Base-by-base conservation (phyloP, 805 yeast genomes). In the Spathaspora hagerdaliae region DNA sequence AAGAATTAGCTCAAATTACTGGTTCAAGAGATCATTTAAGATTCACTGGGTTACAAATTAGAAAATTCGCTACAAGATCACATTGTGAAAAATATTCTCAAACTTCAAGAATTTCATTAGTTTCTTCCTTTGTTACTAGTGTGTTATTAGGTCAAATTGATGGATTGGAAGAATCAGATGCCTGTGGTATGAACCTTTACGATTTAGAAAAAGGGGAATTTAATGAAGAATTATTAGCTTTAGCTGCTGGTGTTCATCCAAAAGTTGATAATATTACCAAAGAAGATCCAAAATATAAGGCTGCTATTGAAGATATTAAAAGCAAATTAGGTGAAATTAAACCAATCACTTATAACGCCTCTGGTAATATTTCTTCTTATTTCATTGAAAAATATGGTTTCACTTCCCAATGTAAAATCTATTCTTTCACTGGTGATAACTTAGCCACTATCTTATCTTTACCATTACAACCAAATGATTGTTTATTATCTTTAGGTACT, bases 141-240 rank as follows among this genome's bases (percentile, higher is more conserved):
- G 67, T 91, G 10, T 71, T 91, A 29, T 64, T 82, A 36, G 95
- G 95, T 8, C 55, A 71, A 44, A 69, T 86, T 38, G 73, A 84
- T 3, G 74, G 77, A 2, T 68, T 88, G 46, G 97, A 90, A 54
- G 83, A 84, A 55, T 81, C 88, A 11, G 97, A 91, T 64, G 96
- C 87, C 1, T 88, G 97, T 66, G 97, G 97, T 9, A 89, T 89
- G 94, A 91, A 91, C 56, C 57, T 90, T 39, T 89, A 87, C 69
- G 91, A 87, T 61, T 77, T 90, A 36, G 51, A 67, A n/a, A 67
- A 77, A 9, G 69, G 74, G 31, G 60, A 72, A 14, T 89, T 79
- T 72, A 73, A 81, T 57, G 77, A 77, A 9, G 73, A 74, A 11
- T 71, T 89, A 35, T 57, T 87, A 19, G 66, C 79, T 1, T 63